These are phyloP conservation scores for Aureobasidium sp. DNA, from an alignment of 2,329 filamentous ascomycete genomes.

Conservation along the genomic window DNA sequence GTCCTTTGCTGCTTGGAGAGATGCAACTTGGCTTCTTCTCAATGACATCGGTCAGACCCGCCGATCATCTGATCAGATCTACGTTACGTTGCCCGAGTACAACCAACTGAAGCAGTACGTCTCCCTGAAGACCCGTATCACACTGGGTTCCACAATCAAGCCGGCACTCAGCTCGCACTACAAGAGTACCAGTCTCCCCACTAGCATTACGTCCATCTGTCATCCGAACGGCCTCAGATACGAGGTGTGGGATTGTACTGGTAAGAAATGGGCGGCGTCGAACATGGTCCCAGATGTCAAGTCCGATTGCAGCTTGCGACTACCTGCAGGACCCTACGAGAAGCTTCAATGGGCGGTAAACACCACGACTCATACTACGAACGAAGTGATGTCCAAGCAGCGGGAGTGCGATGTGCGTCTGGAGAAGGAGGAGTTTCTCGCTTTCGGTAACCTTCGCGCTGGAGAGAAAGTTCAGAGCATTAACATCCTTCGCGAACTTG, in stretches of 20 bases:
- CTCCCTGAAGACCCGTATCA: background rate
- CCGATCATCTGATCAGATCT: too few species aligned
- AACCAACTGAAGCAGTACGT: background rate
- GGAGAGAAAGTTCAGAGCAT: slow-evolving; percentile 44
- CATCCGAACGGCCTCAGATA: background rate
- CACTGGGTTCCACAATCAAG: background rate
- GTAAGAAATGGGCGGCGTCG: background rate
- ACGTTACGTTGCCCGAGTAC: background rate
- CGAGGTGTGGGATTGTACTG: background rate
- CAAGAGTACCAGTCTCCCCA: background rate
- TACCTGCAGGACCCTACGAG: slow-evolving; percentile 33
- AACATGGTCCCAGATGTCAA: too few species aligned
- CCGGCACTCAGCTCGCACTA: background rate
- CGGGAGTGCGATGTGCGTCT: slow-evolving; percentile 41
- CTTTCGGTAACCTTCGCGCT: slow-evolving; percentile 44
- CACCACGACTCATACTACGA: slow-evolving; percentile 44
- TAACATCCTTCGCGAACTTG: slow-evolving; percentile 45
- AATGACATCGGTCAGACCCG: slow-evolving; percentile 29
- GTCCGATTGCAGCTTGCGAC: slow-evolving; percentile 33
- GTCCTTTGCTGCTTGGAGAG: slow-evolving; percentile 44
- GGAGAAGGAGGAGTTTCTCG: slow-evolving; percentile 47
- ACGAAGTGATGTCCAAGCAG: slow-evolving; percentile 47
- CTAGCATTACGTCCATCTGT: background rate
- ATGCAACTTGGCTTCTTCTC: slow-evolving; percentile 46
- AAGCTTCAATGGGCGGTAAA: slow-evolving; percentile 28